phyloP scores from a whole-genome alignment of 2,329 filamentous ascomycete species.

The Phaeosphaeriaceae sp. region DNA sequence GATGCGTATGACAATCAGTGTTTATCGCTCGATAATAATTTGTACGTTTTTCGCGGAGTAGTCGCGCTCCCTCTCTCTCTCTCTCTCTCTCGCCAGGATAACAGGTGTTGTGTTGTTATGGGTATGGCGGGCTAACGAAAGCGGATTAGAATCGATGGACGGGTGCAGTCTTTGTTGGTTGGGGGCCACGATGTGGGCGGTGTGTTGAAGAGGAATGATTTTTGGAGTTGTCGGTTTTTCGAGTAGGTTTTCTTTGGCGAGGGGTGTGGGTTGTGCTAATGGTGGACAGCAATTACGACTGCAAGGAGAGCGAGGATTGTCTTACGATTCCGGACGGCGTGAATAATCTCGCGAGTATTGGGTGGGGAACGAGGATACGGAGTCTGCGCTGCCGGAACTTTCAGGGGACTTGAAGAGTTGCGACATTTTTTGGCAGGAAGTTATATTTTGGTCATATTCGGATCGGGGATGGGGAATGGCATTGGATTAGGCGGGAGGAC shows the following conservation, averaged over 20 bases:
- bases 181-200: slow-evolving; percentile 36
- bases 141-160: slow-evolving; percentile 45
- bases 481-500: neutral
- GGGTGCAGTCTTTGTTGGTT: slow-evolving; percentile 38
- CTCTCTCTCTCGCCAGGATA: neutral
- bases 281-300: slow-evolving; percentile 38
- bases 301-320: slow-evolving; percentile 25
- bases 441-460: too few relatives aligned
- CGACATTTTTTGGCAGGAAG: too few relatives aligned
- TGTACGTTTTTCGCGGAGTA: slow-evolving; percentile 34
- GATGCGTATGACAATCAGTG: slow-evolving; percentile 40
- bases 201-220: slow-evolving; percentile 34
- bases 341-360: slow-evolving; percentile 39
- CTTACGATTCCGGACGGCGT: slow-evolving; percentile 37
- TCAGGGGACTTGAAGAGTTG: neutral
- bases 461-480: neutral
- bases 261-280: slow-evolving; percentile 10
- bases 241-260: slow-evolving; percentile 29
- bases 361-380: slow-evolving; percentile 38
- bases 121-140: too few relatives aligned
- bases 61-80: neutral
- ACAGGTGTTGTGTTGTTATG: too few relatives aligned
- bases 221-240: slow-evolving; percentile 44
- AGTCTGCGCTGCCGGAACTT: slow-evolving; percentile 35
- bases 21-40: slow-evolving; percentile 40